Evolutionary conservation across 495 filamentous ascomycete species (phyloP), one percentile per base, ranked within the genome.

Genomic region (Neurospora sp.): DNA sequence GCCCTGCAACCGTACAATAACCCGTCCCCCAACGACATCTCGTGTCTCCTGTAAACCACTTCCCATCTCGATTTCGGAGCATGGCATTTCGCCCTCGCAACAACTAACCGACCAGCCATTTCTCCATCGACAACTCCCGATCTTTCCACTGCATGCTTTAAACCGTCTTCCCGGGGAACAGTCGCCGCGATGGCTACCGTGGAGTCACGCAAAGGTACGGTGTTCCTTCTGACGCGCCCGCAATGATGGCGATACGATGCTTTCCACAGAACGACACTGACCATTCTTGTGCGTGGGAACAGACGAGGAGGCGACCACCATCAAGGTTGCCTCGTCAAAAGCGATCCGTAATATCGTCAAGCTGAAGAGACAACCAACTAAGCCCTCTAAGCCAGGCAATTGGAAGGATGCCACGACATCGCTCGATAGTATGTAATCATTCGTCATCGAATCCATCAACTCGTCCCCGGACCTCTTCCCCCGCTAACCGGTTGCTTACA

Each of bases 281-380:
- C 39, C 35, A 48, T 37, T 23, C 20, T 46, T 11, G 20, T 39
- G 35, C 71, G 39, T 59, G 39, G 20, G 23, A 66, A 44, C 70
- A 79, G 86, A 87, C 72, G 86, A 87, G 69, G 86, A 89, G 74
- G 81, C 82, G 11, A 74, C 75, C 70, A 88, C 86, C 23, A 88
- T 88, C 77, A 89, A 89, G 76, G 86, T 88, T 72, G 85, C 86
- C 41, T 87, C 88, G 71, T 62, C 72, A 6, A 92, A 83, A 84
- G 59, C 76, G 77, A 20, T 72, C 77, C 69, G 54, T 69, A 23
- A 27, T 85, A 81, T 87, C 73, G 86, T 92, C 77, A 93, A 92
- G 79, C 81, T 93, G 48, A 93, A 92, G 84, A 92, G 90, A 82
- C 76, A 81, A 14, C 75, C 85, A 11, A 85, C 86, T 14, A 93